Evolutionary conservation across 495 filamentous ascomycete species (phyloP).

Genomic region (Hypoxylon intermedium): DNA sequence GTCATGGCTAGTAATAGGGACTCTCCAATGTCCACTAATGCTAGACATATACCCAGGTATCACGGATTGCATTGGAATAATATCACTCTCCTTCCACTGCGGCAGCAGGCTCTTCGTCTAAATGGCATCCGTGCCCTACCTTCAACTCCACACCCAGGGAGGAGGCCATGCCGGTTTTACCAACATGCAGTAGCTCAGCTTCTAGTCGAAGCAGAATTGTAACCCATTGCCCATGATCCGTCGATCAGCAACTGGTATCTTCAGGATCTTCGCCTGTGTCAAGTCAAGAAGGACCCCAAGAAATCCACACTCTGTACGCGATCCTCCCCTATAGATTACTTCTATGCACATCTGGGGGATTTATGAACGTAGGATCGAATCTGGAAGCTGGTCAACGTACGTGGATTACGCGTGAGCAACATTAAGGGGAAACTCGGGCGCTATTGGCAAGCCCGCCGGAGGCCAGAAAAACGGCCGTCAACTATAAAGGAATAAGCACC

Average conservation of each 20-base stretch:
- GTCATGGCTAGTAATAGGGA: background rate
- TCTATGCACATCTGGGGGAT: constrained; percentile 28
- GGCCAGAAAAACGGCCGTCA: constrained; percentile 4
- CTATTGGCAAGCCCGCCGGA: constrained; percentile 5
- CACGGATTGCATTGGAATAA: constrained; percentile 15
- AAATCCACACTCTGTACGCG: too few species aligned
- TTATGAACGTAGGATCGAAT: background rate
- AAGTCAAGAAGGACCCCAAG: too few species aligned
- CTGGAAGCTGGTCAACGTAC: background rate
- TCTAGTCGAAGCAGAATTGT: constrained; percentile 25
- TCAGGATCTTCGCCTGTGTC: constrained; percentile 40
- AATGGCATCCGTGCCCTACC: constrained; percentile 44
- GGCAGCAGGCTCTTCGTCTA: constrained; percentile 42
- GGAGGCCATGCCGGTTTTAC: constrained; percentile 46
- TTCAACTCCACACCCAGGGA: constrained; percentile 37
- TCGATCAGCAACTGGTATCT: constrained; percentile 42
- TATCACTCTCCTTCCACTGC: constrained; percentile 45
- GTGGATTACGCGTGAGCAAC: background rate
- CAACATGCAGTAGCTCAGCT: constrained; percentile 1
- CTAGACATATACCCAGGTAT: background rate
- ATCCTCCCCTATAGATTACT: too few species aligned
- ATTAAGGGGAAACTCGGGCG: constrained; percentile 1
- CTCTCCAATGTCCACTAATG: background rate
- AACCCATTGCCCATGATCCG: constrained; percentile 46
- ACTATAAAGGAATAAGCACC: background rate